Conservation (phyloP, 306 rosid species). For the Malus fusca region DNA sequence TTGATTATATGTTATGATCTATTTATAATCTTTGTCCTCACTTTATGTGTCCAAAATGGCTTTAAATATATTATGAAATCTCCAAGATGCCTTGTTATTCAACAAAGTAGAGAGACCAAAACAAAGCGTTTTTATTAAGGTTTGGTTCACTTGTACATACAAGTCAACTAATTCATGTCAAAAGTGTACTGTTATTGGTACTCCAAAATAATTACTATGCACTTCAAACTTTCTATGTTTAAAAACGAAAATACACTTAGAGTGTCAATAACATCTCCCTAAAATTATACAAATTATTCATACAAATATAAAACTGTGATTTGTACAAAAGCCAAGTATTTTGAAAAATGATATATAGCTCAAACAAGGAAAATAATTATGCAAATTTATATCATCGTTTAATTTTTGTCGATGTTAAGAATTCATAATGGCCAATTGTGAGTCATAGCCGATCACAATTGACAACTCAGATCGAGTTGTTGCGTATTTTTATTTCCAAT, state of each 20-base stretch:
- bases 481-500: no score
- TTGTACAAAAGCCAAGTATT: neutral
- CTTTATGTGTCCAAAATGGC: neutral
- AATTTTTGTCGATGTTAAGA: no score
- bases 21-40: neutral
- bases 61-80: neutral
- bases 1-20: neutral
- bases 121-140: neutral
- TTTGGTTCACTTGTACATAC: neutral
- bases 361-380: neutral
- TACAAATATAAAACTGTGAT: no score
- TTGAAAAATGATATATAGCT: neutral
- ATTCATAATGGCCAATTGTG: neutral
- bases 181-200: no score
- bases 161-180: neutral
- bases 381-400: neutral
- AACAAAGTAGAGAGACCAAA: neutral
- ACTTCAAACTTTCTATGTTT: no score
- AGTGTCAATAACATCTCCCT: no score
- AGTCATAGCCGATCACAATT: neutral
- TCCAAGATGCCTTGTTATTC: neutral
- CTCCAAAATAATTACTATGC: no score
- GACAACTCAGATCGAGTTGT: neutral
- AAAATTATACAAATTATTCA: no score
- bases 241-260: no score